These are phyloP conservation scores for Fusarium domesticum DNA, from an alignment of 2,329 filamentous ascomycete genomes.

Conservation along the genomic window DNA sequence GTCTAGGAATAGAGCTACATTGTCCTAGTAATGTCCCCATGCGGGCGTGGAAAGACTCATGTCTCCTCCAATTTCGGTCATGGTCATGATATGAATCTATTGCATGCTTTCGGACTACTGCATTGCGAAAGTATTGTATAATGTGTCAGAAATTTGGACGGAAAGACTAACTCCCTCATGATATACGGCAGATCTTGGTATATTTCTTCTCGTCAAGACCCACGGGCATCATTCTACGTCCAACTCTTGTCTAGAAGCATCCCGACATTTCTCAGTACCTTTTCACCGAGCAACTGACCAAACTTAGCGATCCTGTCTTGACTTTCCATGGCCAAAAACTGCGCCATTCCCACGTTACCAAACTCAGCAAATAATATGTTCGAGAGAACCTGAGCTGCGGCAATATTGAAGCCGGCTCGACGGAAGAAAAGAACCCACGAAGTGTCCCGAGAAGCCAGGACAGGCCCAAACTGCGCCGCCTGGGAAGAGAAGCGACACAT, in stretches of 20 bases:
- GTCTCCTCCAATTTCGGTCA: too few species aligned
- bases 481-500: constrained; percentile 45
- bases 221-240: constrained; percentile 3
- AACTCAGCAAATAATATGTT: constrained; percentile 25
- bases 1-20: neutral
- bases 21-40: neutral
- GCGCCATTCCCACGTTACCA: constrained; percentile 28
- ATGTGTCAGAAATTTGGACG: constrained; percentile 21
- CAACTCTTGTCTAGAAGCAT: constrained; percentile 11
- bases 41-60: neutral
- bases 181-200: too few species aligned
- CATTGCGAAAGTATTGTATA: too few species aligned
- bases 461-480: constrained; percentile 29
- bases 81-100: too few species aligned
- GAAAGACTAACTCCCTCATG: too few species aligned
- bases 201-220: too few species aligned
- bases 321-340: constrained; percentile 32
- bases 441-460: constrained; percentile 40
- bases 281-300: constrained; percentile 25
- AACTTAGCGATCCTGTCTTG: constrained; percentile 27
- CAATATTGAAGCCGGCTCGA: constrained; percentile 36
- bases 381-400: constrained; percentile 36
- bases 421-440: constrained; percentile 40
- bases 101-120: too few species aligned
- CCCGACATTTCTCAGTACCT: constrained; percentile 19